These are phyloP conservation scores for Millerago galiae DNA, from an alignment of 805 yeast species.

Conservation along the genomic window DNA sequence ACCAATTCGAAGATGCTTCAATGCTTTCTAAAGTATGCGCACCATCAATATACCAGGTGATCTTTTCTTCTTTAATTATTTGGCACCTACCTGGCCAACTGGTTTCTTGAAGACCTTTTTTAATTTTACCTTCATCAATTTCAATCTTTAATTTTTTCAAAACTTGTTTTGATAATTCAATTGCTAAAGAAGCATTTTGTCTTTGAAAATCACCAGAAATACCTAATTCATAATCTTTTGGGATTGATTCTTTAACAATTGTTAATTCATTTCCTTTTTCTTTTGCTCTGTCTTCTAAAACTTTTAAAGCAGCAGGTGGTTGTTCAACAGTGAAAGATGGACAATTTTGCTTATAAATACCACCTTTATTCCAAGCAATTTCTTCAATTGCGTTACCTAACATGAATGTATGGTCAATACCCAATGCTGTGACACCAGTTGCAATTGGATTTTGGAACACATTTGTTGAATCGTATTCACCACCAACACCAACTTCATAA, in stretches of 20 bases:
- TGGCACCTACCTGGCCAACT: conserved; percentile 98
- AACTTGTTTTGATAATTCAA: conserved; percentile 59
- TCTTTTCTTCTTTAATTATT: conserved; percentile 38
- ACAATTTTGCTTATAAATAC: conserved; percentile 68
- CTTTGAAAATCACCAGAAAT: conserved; percentile 80
- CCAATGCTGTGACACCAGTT: conserved; percentile 80
- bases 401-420: conserved; percentile 79
- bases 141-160: conserved; percentile 42
- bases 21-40: conserved; percentile 93
- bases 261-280: conserved; percentile 52
- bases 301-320: conserved; percentile 50
- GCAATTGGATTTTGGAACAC: conserved; percentile 72
- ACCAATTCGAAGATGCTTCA: conserved; percentile 80
- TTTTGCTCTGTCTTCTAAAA: conserved; percentile 57
- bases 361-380: conserved; percentile 95
- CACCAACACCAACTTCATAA: conserved; percentile 98
- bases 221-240: conserved; percentile 43
- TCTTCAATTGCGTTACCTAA: conserved; percentile 82
- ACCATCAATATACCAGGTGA: conserved; percentile 89
- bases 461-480: conserved; percentile 95
- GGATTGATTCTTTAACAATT: conserved; percentile 39
- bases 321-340: conserved; percentile 63
- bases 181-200: conserved; percentile 83
- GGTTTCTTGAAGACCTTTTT: conserved; percentile 57
- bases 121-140: conserved; percentile 18